Percentiles rank a stretch among this genome's conserved stretches.
These are phyloP conservation scores for Herpetomonas tarakana DNA, from an alignment of 208 protist genomes.

Conservation along the genomic window DNA sequence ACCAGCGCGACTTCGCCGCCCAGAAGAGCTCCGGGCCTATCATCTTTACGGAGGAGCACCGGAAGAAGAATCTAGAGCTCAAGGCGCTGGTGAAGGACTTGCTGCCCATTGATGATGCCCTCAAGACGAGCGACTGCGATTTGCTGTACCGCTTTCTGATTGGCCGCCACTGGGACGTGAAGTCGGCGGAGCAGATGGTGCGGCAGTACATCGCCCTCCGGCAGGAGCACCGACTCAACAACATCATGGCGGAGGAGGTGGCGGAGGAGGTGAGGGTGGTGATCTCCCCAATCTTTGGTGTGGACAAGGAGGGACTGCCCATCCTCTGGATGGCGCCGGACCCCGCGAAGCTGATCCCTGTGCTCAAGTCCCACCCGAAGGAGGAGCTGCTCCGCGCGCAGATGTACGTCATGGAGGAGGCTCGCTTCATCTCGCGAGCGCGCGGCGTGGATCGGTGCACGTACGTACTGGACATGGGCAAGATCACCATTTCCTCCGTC, in stretches of 20 bases:
- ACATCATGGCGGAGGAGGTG: slow-evolving; percentile 44
- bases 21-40: slow-evolving; percentile 40
- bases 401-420: slow-evolving; percentile 60
- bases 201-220: slow-evolving; percentile 51
- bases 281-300: slow-evolving; percentile 50
- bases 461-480: slow-evolving; percentile 71
- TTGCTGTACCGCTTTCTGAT: slow-evolving; percentile 83
- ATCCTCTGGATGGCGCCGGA: slow-evolving; percentile 72
- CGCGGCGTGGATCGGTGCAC: slow-evolving; percentile 54
- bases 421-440: slow-evolving; percentile 35
- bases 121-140: slow-evolving; percentile 79
- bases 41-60: slow-evolving; percentile 42
- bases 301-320: slow-evolving; percentile 56
- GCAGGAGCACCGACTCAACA: slow-evolving; percentile 37
- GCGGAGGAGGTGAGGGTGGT: slow-evolving; percentile 28
- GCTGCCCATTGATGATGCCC: slow-evolving; percentile 58
- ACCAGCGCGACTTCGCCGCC: slow-evolving; percentile 28
- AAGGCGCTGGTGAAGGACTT: slow-evolving; percentile 28
- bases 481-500: slow-evolving; percentile 58
- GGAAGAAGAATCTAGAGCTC: slow-evolving; percentile 61
- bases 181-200: slow-evolving; percentile 28
- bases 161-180: slow-evolving; percentile 50
- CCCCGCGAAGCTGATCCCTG: slow-evolving; percentile 29
- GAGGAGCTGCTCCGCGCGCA: slow-evolving; percentile 46
- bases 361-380: slow-evolving; percentile 35